Conservation (phyloP, 1,284 basidiomycete genomes). For the Naganishia cerealis region DNA sequence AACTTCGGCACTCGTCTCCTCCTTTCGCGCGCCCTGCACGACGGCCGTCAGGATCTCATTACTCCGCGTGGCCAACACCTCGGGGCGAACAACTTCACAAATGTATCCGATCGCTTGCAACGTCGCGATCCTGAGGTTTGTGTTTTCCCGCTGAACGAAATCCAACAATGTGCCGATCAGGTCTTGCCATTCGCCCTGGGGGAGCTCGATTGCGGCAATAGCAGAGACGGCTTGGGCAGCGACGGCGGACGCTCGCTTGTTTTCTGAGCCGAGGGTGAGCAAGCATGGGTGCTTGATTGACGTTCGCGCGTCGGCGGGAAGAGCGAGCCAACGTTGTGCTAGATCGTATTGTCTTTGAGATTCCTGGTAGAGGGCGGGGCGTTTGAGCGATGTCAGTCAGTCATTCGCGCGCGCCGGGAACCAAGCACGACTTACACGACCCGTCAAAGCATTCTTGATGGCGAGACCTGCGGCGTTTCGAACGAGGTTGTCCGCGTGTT, state of each 20-base stretch:
- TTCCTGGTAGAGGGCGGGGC: constrained; percentile 62
- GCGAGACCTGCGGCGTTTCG: constrained; percentile 93
- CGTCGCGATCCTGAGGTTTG: constrained; percentile 80
- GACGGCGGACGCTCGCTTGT: constrained; percentile 74
- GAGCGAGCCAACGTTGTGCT: constrained; percentile 74
- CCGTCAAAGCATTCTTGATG: constrained; percentile 91
- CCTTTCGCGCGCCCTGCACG: constrained; percentile 95
- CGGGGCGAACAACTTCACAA: constrained; percentile 94
- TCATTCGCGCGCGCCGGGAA: background rate
- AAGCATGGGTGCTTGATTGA: constrained; percentile 89
- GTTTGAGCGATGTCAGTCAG: background rate
- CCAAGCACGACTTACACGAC: constrained; percentile 66
- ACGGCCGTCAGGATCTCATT: constrained; percentile 99
- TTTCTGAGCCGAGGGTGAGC: constrained; percentile 73
- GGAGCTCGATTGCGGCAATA: constrained; percentile 89
- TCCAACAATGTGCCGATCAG: constrained; percentile 83
- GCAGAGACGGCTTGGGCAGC: constrained; percentile 92
- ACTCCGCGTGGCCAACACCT: constrained; percentile 80
- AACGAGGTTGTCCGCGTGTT: constrained; percentile 69
- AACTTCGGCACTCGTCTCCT: constrained; percentile 88
- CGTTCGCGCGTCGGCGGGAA: constrained; percentile 67
- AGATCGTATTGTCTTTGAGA: constrained; percentile 71
- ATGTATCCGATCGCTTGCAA: constrained; percentile 95
- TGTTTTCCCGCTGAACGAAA: constrained; percentile 77
- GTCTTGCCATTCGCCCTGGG: constrained; percentile 81